Evolutionary conservation across 495 filamentous ascomycete genomes (phyloP).

Genomic region (Articulospora tetracladia): DNA sequence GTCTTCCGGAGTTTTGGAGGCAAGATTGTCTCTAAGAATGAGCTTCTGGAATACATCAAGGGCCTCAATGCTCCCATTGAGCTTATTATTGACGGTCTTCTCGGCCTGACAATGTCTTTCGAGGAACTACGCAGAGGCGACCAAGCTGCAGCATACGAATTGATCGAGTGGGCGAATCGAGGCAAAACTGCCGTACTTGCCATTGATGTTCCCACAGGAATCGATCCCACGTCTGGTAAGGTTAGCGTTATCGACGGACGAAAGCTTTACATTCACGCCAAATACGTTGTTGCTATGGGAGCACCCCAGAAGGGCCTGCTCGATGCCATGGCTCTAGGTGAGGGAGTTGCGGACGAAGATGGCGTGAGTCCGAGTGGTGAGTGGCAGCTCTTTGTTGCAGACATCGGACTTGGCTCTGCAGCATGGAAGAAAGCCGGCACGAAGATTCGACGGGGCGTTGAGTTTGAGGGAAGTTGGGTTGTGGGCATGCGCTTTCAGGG

Average conservation of each 20-base stretch:
- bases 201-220: conserved; percentile 82
- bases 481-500: conserved; percentile 53
- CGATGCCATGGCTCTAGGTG: conserved; percentile 58
- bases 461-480: conserved; percentile 84
- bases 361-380: conserved; percentile 31
- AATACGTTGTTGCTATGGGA: conserved; percentile 75
- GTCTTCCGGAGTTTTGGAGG: conserved; percentile 77
- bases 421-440: conserved; percentile 87
- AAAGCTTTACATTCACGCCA: conserved; percentile 67
- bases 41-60: conserved; percentile 47
- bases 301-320: conserved; percentile 81
- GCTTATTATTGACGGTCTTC: conserved; percentile 82
- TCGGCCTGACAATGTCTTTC: conserved; percentile 79
- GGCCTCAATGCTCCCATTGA: conserved; percentile 48
- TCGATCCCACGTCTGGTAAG: conserved; percentile 73
- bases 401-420: conserved; percentile 77
- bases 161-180: conserved; percentile 84
- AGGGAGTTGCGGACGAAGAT: conserved; percentile 44
- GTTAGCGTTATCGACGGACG: conserved; percentile 56
- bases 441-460: conserved; percentile 70
- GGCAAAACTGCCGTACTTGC: conserved; percentile 73
- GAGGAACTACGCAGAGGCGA: conserved; percentile 79
- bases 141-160: conserved; percentile 74
- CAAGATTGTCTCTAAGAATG: conserved; percentile 52
- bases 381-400: conserved; percentile 78